phyloP scores from a whole-genome alignment of 768 basidiomycete species.

The Lyophyllum atratum region DNA sequence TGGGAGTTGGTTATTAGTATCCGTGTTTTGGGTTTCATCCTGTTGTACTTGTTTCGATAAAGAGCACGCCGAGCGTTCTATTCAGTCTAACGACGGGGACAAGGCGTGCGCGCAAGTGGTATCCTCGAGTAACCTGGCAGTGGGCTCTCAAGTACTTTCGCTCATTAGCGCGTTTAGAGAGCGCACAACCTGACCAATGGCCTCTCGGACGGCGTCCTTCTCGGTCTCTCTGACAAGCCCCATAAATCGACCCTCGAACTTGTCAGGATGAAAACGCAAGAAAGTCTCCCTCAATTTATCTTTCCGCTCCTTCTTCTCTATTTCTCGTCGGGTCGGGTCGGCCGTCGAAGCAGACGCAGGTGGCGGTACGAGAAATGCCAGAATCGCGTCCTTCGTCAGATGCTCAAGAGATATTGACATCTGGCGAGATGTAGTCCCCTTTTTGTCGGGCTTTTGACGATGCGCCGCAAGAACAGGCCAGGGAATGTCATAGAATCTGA shows the following conservation, averaged over 20 bases:
- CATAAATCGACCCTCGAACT: conserved; percentile 78
- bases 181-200: conserved; percentile 63
- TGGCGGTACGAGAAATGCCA: conserved; percentile 54
- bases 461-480: conserved; percentile 61
- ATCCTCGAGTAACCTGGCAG: background rate
- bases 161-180: conserved; percentile 59
- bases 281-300: conserved; percentile 69
- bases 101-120: background rate
- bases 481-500: conserved; percentile 65
- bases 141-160: conserved; percentile 14
- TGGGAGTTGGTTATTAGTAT: background rate
- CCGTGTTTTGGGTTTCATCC: background rate
- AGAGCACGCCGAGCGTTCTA: background rate
- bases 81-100: background rate
- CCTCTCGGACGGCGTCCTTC: conserved; percentile 52
- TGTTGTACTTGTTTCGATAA: background rate
- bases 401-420: conserved; percentile 40
- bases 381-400: conserved; percentile 55
- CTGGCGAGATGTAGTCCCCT: conserved; percentile 8
- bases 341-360: conserved; percentile 5
- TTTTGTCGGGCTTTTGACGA: conserved; percentile 21
- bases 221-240: conserved; percentile 48
- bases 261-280: conserved; percentile 79
- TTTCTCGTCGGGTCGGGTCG: conserved; percentile 17
- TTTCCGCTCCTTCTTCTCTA: conserved; percentile 48